phyloP scores from a whole-genome alignment of 352 stramenopile genomes.

The Phytopythium helicoides region DNA sequence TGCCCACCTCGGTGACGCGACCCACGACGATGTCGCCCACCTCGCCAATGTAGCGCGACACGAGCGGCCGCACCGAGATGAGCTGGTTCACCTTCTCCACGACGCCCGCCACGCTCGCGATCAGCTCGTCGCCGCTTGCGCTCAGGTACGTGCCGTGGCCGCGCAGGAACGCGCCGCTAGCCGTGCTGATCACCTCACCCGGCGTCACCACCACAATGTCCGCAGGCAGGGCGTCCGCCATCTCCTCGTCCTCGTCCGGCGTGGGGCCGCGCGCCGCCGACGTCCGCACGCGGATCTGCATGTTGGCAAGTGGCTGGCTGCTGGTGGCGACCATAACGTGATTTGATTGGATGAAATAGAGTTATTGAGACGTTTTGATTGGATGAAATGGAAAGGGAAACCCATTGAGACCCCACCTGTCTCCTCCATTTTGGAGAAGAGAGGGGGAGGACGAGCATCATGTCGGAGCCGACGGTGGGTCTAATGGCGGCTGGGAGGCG shows the following conservation, averaged over 20 bases:
- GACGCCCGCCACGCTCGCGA: slow-evolving; percentile 93
- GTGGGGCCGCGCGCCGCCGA: background rate
- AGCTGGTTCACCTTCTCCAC: slow-evolving; percentile 97
- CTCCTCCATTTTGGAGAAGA: too few relatives aligned
- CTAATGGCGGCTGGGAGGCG: too few relatives aligned
- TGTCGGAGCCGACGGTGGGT: too few relatives aligned
- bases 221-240: slow-evolving; percentile 23
- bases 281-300: slow-evolving; percentile 2
- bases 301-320: too few relatives aligned
- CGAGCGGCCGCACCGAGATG: slow-evolving; percentile 91
- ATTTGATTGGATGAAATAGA: too few relatives aligned
- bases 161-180: slow-evolving; percentile 81
- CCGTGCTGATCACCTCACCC: slow-evolving; percentile 74
- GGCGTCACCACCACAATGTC: slow-evolving; percentile 72
- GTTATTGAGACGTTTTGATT: too few relatives aligned
- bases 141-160: slow-evolving; percentile 96
- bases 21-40: slow-evolving; percentile 97
- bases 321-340: too few relatives aligned
- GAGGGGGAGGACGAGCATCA: too few relatives aligned
- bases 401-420: too few relatives aligned
- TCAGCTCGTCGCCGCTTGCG: slow-evolving; percentile 61
- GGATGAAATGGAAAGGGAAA: too few relatives aligned
- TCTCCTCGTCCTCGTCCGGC: slow-evolving; percentile 6
- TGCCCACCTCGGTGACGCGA: slow-evolving; percentile 92
- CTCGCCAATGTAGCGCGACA: slow-evolving; percentile 91